Percentiles rank a stretch among this genome's conserved stretches.
phyloP scores from a whole-genome alignment of 179 eudicot genomes.

The Drosera spatulata region DNA sequence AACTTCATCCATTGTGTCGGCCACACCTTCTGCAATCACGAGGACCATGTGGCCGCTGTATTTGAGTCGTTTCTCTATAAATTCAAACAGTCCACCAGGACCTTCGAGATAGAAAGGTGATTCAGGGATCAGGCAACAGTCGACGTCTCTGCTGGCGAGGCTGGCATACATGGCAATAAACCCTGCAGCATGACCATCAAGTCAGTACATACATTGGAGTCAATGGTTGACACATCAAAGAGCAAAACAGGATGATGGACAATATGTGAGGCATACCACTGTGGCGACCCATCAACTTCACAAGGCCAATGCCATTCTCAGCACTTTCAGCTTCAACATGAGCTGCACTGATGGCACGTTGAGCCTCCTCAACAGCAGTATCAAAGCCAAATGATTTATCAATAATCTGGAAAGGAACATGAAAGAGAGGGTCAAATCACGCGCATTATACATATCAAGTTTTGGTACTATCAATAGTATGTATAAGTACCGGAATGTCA shows the following conservation, averaged over 20 bases:
- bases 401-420: conserved; percentile 39
- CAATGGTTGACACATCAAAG: not conserved
- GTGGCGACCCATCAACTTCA: conserved; percentile 90
- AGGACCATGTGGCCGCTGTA: conserved; percentile 92
- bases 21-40: conserved; percentile 96
- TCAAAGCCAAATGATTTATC: conserved; percentile 98
- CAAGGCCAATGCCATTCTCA: conserved; percentile 90
- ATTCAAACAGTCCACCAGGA: conserved; percentile 74
- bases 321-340: conserved; percentile 91
- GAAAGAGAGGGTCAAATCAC: not conserved
- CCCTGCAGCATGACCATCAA: conserved; percentile 33
- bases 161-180: conserved; percentile 94
- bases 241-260: not conserved
- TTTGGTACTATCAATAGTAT: too few relatives aligned
- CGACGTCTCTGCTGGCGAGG: conserved; percentile 92
- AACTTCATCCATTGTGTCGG: conserved; percentile 34
- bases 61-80: conserved; percentile 56
- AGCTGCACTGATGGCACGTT: conserved; percentile 94
- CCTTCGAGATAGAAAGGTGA: conserved; percentile 89
- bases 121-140: conserved; percentile 97
- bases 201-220: not conserved
- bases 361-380: conserved; percentile 96
- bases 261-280: conserved; percentile 43
- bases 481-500: conserved; percentile 72
- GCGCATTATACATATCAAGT: too few relatives aligned